Evolutionary conservation across 1,284 basidiomycete genomes (phyloP).

Genomic region (Volvariella surrecta): DNA sequence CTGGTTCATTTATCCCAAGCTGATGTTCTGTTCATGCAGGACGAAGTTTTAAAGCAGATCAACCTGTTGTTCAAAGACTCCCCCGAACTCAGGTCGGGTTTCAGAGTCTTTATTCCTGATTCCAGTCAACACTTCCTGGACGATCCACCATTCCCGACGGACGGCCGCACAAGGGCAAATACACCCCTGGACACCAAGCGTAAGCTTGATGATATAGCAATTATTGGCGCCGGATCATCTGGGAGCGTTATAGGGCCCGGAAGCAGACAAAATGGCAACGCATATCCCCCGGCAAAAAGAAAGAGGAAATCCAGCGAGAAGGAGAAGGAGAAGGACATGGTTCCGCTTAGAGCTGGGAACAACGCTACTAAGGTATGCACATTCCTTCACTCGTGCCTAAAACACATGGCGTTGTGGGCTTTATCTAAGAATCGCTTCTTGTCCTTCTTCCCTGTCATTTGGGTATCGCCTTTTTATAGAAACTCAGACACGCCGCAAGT

Average conservation of each 20-base stretch:
- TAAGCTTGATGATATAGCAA: slow-evolving; percentile 26
- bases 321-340: slow-evolving; percentile 26
- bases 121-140: slow-evolving; percentile 41
- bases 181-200: slow-evolving; percentile 16
- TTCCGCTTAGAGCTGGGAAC: slow-evolving; percentile 13
- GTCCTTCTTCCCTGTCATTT: slow-evolving; percentile 4
- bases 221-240: slow-evolving; percentile 7
- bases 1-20: slow-evolving; percentile 20
- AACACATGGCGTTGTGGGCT: not conserved
- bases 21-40: slow-evolving; percentile 28
- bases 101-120: slow-evolving; percentile 88
- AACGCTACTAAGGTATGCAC: slow-evolving; percentile 18
- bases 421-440: too few species aligned
- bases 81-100: slow-evolving; percentile 85
- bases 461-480: slow-evolving; percentile 19
- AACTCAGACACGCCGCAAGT: slow-evolving; percentile 24
- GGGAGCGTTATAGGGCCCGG: too few species aligned
- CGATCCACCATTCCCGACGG: slow-evolving; percentile 23
- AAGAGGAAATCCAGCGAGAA: slow-evolving; percentile 41
- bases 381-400: slow-evolving; percentile 6
- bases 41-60: slow-evolving; percentile 80
- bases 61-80: slow-evolving; percentile 82
- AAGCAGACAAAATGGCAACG: slow-evolving; percentile 12
- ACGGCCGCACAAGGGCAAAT: slow-evolving; percentile 7
- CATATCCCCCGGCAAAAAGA: slow-evolving; percentile 46